Evolutionary conservation across 2,329 filamentous ascomycete species (phyloP), one percentile per base, ranked within the genome.

Genomic region (Colletotrichum musicola): DNA sequence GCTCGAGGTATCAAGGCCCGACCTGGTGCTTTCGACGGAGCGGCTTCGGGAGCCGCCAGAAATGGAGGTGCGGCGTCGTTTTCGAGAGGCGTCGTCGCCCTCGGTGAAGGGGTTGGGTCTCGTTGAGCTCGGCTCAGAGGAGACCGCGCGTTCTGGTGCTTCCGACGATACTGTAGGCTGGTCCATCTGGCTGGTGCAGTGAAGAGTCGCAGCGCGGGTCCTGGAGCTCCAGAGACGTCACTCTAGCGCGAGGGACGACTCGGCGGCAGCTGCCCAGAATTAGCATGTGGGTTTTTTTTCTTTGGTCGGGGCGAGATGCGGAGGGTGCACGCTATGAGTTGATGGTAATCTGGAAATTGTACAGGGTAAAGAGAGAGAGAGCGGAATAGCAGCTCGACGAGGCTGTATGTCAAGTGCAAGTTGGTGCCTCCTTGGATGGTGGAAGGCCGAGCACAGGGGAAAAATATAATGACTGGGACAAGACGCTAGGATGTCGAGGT

Each of bases 41-140:
- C 80, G 80, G 74, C 85, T 86, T 68, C 85, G 83, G 27, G 88
- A 90, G 65, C 81, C 83, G 18, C 66, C 66, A 64, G 85, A 85
- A 59, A 84, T 79, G 14, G 88, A 90, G 35, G 88, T 89, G 72
- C 89, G 86, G 71, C 87, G 88, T 60, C 89, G 87, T 78, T 91
- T 91, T 72, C 89, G 83, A 64, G 88, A 83, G 49, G 84, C 82
- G 54, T 79, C 75, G 72, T 88, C 85, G 75, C 79, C 81, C 78
- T 90, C 88, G 80, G 89, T 84, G 77, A 90, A 91, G 47, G 89
- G 89, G 72, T 91, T 90, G 60, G 87, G 87, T 71, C 89, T 86
- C 73, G 86, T 88, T 74, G 88, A 87, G 78, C 84, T 85, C 77
- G 87, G 86, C 82, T 91, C 89, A 79, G 86, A 86, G 75, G 88